Conservation (phyloP, 441 rosid genomes). For the Erodium chrysanthum region DNA sequence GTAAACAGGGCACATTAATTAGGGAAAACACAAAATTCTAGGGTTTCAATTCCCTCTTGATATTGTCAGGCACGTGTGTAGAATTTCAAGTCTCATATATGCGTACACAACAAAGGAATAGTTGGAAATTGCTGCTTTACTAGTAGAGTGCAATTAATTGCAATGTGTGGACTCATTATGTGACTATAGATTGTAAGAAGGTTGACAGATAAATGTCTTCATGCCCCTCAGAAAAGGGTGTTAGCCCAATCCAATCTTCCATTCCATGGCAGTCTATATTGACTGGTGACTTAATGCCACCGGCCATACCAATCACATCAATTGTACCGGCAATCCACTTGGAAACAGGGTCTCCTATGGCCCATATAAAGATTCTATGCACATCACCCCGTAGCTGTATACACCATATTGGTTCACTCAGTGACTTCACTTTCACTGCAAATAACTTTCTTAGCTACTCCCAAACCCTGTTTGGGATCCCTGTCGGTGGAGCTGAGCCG, state of each 20-base stretch:
- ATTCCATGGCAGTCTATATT: constrained; percentile 15
- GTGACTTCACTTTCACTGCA: neutral
- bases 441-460: constrained; percentile 4
- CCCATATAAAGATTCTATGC: neutral
- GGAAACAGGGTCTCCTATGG: neutral
- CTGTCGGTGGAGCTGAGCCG: constrained; percentile 8
- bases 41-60: neutral
- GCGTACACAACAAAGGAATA: neutral
- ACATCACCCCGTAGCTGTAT: constrained; percentile 5
- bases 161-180: neutral
- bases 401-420: neutral
- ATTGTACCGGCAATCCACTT: constrained; percentile 19
- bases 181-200: neutral
- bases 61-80: constrained; percentile 1
- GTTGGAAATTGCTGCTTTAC: neutral
- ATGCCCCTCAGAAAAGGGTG: constrained; percentile 11
- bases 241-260: constrained; percentile 10
- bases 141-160: neutral
- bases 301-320: constrained; percentile 17
- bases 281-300: constrained; percentile 24
- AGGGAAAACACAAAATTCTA: neutral
- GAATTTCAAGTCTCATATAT: constrained; percentile 1
- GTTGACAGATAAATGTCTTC: neutral
- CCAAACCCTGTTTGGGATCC: neutral
- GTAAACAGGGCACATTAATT: constrained; percentile 10